Base-by-base conservation (phyloP, 2,329 filamentous ascomycete genomes). In the Stagonosporopsis vannaccii region DNA sequence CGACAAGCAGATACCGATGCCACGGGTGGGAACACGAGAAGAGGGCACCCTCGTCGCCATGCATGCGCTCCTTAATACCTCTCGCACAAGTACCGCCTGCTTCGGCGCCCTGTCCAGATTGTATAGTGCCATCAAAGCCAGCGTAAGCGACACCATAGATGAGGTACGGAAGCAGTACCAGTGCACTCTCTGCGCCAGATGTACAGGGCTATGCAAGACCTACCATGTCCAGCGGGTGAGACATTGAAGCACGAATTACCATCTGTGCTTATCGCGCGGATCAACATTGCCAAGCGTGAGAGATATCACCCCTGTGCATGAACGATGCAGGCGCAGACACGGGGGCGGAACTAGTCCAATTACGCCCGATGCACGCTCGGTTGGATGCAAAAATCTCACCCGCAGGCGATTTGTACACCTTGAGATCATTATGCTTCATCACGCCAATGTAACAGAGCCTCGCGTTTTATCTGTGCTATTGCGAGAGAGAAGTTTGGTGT, bases 101-200 rank as follows among this genome's bases (percentile, higher is more conserved):
- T 46, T 15, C 41, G 47, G 17, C 30, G 30, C 6, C 53, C 22
- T 13, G n/a, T 50, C 22, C 15, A 32, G 36, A 13, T 25, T 26
- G 33, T 28, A 49, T 39, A 35, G 39, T 45, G 33, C 13, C 48
- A 52, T 32, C 19, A 25, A 22, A 49, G 47, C 41, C 33, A 15
- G 56, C 49, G 51, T 65, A 65, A 67, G 60, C 60, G 59, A 58
- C 46, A 23, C 46, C 52, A 56, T 49, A 52, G 54, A 61, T 51
- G 50, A 46, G 28, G 19, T 36, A 42, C 43, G 48, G 51, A 53
- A 39, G 36, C 23, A 6, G 22, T 37, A 28, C 42, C 41, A 51
- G 46, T 11, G 22, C 28, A 30, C 36, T 42, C 40, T 17, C 11
- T 42, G 15, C 23, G 47, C 19, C 41, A 32, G 13, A 47, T 46